phyloP scores from a whole-genome alignment of 768 basidiomycete species.

The Suillus americanus region DNA sequence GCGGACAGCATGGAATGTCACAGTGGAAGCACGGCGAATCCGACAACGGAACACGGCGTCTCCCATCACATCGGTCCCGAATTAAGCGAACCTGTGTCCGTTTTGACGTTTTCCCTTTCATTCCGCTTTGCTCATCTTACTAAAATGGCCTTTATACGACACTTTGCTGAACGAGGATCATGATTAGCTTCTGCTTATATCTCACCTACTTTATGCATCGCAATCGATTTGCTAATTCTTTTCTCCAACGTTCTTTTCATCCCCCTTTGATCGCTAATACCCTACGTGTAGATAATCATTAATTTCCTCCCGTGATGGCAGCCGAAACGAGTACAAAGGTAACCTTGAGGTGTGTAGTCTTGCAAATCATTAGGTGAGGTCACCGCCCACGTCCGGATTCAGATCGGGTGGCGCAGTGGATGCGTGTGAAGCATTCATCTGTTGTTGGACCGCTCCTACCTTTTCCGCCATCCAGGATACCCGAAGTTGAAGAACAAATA shows the following conservation, averaged over 20 bases:
- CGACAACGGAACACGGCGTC: constrained; percentile 20
- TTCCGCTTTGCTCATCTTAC: constrained; percentile 14
- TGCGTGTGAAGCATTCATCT: background rate
- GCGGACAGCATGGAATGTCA: constrained; percentile 70
- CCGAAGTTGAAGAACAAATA: background rate
- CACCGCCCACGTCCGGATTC: background rate
- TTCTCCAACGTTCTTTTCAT: constrained; percentile 5
- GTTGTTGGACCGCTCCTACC: background rate
- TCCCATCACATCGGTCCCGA: constrained; percentile 10
- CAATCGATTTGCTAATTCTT: constrained; percentile 25
- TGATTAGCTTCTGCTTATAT: constrained; percentile 17
- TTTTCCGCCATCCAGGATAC: background rate
- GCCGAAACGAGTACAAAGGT: background rate
- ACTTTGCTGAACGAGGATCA: constrained; percentile 28
- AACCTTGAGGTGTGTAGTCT: background rate
- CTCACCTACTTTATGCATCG: constrained; percentile 11
- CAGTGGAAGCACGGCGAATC: constrained; percentile 57
- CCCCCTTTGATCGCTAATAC: constrained; percentile 13
- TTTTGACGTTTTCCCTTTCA: constrained; percentile 14
- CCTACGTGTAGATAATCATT: constrained; percentile 18
- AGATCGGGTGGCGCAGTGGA: background rate
- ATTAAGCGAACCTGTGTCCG: constrained; percentile 19
- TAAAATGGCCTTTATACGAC: constrained; percentile 30
- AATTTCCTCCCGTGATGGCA: background rate
- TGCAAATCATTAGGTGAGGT: background rate